These are phyloP conservation scores for Komagataella kurtzmanii DNA, from an alignment of 805 yeast genomes.

Conservation along the genomic window DNA sequence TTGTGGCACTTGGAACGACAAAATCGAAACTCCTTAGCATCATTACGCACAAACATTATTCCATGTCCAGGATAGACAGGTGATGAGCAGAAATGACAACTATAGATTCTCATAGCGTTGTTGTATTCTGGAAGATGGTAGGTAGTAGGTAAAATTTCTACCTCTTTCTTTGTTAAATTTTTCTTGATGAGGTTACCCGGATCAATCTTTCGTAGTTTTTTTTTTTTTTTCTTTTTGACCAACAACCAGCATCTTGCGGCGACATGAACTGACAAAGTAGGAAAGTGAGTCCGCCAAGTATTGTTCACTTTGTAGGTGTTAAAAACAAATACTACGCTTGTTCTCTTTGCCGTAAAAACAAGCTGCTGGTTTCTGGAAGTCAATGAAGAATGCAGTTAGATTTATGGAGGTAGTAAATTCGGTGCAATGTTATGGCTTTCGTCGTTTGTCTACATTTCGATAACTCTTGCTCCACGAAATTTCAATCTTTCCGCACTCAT, in stretches of 20 bases:
- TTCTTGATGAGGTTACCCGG: background rate
- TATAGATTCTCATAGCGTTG: slow-evolving; percentile 59
- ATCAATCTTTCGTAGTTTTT: background rate
- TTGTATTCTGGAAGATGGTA: background rate
- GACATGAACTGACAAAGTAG: too few species aligned
- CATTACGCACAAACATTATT: slow-evolving; percentile 94
- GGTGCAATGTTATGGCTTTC: background rate
- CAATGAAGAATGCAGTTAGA: too few species aligned
- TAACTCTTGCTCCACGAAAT: background rate
- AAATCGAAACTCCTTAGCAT: slow-evolving; percentile 93
- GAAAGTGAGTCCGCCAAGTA: too few species aligned
- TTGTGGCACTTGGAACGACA: slow-evolving; percentile 98
- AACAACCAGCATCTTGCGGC: too few species aligned
- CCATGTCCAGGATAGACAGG: slow-evolving; percentile 95
- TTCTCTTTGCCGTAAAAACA: background rate
- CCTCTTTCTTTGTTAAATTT: background rate
- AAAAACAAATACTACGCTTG: background rate
- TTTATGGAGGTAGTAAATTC: background rate
- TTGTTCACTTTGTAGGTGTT: too few species aligned
- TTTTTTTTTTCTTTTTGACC: too few species aligned
- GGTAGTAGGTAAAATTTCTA: background rate
- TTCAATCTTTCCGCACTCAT: background rate
- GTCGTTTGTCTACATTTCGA: too few species aligned
- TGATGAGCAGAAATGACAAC: slow-evolving; percentile 94
- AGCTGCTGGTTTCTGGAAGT: background rate